Conservation (phyloP, 2,329 filamentous ascomycete genomes). For the Monascus ruber region DNA sequence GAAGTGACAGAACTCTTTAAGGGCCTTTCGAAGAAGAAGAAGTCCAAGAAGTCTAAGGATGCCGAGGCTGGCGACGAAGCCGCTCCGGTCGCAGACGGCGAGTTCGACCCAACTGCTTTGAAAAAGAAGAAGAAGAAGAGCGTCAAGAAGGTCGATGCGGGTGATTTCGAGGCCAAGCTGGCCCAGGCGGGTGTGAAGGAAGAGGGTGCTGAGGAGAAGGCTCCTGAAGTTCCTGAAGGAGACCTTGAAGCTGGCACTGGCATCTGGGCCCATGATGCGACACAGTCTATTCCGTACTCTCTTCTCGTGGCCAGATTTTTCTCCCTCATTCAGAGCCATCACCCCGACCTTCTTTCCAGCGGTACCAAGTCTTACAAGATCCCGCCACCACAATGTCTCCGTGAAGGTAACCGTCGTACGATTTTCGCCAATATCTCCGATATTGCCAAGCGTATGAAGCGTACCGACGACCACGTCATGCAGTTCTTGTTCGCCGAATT, state of each 20-base stretch:
- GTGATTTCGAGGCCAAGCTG: constrained; percentile 58
- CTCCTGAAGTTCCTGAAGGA: constrained; percentile 50
- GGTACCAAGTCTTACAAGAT: constrained; percentile 98
- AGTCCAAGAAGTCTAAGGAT: constrained; percentile 50
- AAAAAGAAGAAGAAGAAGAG: constrained; percentile 79
- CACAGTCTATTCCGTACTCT: constrained; percentile 68
- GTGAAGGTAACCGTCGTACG: constrained; percentile 99
- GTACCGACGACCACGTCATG: constrained; percentile 93
- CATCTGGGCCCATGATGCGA: constrained; percentile 76
- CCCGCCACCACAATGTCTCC: constrained; percentile 91
- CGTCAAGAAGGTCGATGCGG: constrained; percentile 46
- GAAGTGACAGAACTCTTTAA: constrained; percentile 59
- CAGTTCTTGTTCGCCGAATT: constrained; percentile 96
- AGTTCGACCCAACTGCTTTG: constrained; percentile 56
- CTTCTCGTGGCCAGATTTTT: constrained; percentile 88
- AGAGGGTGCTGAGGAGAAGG: constrained; percentile 47
- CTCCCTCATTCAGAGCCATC: constrained; percentile 84
- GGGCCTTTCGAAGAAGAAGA: constrained; percentile 64
- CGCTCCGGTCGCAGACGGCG: constrained; percentile 41
- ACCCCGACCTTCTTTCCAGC: constrained; percentile 85
- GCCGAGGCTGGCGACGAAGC: constrained; percentile 36
- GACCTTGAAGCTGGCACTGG: constrained; percentile 82
- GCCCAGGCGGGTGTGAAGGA: constrained; percentile 49
- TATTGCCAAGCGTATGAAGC: constrained; percentile 99
- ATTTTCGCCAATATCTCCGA: constrained; percentile 99